Conservation (phyloP, 805 yeast genomes). For the Teunomyces lycoperdinae region DNA sequence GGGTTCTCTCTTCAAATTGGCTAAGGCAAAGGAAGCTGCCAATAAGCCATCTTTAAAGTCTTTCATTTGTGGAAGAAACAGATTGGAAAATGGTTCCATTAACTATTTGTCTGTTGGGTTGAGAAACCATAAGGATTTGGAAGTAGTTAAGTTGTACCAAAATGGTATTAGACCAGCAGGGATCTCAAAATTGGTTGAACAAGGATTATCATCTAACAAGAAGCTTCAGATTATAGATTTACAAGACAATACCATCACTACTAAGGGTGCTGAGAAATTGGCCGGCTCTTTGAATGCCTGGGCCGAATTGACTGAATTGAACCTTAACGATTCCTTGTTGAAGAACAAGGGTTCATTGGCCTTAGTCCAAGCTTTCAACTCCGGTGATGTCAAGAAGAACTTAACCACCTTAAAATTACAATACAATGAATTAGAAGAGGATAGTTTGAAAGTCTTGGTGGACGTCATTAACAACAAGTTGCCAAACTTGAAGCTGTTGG, state of each 20-base stretch:
- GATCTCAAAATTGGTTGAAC: slow-evolving; percentile 64
- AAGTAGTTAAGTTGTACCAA: slow-evolving; percentile 80
- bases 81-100: slow-evolving; percentile 93
- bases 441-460: slow-evolving; percentile 58
- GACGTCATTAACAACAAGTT: slow-evolving; percentile 56
- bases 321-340: slow-evolving; percentile 85
- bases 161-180: slow-evolving; percentile 98
- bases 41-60: slow-evolving; percentile 63
- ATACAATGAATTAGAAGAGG: slow-evolving; percentile 79
- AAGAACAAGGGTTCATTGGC: slow-evolving; percentile 71
- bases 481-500: slow-evolving; percentile 62
- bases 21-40: slow-evolving; percentile 56
- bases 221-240: slow-evolving; percentile 71
- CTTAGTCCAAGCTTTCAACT: slow-evolving; percentile 47
- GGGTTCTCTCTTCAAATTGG: slow-evolving; percentile 70
- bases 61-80: slow-evolving; percentile 94
- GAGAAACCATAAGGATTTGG: slow-evolving; percentile 71
- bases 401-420: slow-evolving; percentile 70
- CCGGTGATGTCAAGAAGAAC: slow-evolving; percentile 33
- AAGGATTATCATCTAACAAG: slow-evolving; percentile 66
- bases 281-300: slow-evolving; percentile 53
- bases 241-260: slow-evolving; percentile 93
- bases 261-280: slow-evolving; percentile 56
- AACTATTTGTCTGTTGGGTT: slow-evolving; percentile 81
- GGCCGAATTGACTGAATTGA: slow-evolving; percentile 70